phyloP scores from a whole-genome alignment of 2,329 filamentous ascomycete species.

The Cladosporium sphaerospermum region DNA sequence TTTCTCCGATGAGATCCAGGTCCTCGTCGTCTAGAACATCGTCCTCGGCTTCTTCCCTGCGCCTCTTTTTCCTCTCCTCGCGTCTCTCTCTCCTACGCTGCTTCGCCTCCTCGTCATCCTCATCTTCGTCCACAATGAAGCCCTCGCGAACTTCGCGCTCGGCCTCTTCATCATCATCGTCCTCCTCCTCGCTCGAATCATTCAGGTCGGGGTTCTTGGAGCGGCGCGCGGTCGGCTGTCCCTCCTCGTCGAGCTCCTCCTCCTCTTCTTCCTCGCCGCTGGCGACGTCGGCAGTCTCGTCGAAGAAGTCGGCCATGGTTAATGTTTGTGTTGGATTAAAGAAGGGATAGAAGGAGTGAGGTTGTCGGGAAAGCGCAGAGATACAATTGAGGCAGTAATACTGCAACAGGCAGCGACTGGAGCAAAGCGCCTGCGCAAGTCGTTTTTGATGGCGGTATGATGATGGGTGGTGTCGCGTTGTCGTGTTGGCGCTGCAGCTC shows the following conservation, averaged over 20 bases:
- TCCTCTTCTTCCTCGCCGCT: conserved; percentile 71
- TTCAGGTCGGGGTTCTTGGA: conserved; percentile 51
- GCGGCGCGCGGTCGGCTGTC: conserved; percentile 3
- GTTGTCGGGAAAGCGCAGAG: neutral
- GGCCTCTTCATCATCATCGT: conserved; percentile 79
- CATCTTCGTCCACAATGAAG: conserved; percentile 92
- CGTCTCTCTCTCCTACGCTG: conserved; percentile 59
- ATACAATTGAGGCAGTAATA: neutral
- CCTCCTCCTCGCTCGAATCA: conserved; percentile 87
- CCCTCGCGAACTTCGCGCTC: conserved; percentile 73
- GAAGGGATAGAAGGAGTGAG: neutral
- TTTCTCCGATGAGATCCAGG: conserved; percentile 86
- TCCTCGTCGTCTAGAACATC: conserved; percentile 88
- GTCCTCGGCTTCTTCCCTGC: conserved; percentile 77
- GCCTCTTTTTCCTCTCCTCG: conserved; percentile 60
- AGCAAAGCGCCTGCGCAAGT: conserved; percentile 1
- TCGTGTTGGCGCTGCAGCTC: neutral
- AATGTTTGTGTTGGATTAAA: neutral
- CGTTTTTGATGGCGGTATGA: neutral
- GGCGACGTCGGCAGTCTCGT: conserved; percentile 79
- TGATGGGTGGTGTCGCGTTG: neutral
- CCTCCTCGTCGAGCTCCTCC: conserved; percentile 73
- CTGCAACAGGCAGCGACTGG: neutral
- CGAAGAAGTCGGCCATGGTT: conserved; percentile 44
- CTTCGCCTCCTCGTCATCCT: conserved; percentile 62